Evolutionary conservation across 495 filamentous ascomycete species (phyloP), one percentile per base, ranked within the genome.

Genomic region (Halenospora varia): DNA sequence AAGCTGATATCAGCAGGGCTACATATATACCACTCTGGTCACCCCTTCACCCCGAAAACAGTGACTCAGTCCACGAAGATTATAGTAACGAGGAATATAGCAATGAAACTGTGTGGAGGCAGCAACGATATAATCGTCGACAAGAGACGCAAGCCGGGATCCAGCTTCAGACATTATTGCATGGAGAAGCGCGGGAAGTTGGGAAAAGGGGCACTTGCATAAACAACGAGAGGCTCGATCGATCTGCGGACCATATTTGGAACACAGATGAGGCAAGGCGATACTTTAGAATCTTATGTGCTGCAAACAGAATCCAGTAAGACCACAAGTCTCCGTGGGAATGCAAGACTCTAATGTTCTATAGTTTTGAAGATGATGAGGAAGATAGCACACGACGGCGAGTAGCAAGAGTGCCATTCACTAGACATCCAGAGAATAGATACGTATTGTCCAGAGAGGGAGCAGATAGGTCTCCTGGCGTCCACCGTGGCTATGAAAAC

Each of bases 391-490:
- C 18, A 13, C 11, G 13, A 57, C 19, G 23, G 23, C 48, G n/a
- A 13, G 25, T 56, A 13, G 53, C 56, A 20, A 50, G 56, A 20
- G 53, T 66, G 25, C 63, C 63, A 26, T 40, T 59, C 11, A 57
- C n/a, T 19, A 56, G 63, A 15, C 63, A 66, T 35, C 63, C 63
- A 17, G 63, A 66, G 22, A 61, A 66, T 35, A 60, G 53, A 47
- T 66, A 55, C 23, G 51, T 62, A 10, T 17, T 56, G 2, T 56
- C 59, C 2, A 20, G 19, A 25, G 20, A 24, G 1, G 40, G 2
- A 24, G 53, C 55, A 25, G 15, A 10, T 3, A 24, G 24, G 2
- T 41, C 51, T 23, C 20, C 10, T 40, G 29, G 48, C 9, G 25
- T 53, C 13, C 9, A 44, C 17, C 1, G 11, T 8, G 25, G 17